Conservation (phyloP, 169 alveolate genomes). For the Plasmodium blacklocki region DNA sequence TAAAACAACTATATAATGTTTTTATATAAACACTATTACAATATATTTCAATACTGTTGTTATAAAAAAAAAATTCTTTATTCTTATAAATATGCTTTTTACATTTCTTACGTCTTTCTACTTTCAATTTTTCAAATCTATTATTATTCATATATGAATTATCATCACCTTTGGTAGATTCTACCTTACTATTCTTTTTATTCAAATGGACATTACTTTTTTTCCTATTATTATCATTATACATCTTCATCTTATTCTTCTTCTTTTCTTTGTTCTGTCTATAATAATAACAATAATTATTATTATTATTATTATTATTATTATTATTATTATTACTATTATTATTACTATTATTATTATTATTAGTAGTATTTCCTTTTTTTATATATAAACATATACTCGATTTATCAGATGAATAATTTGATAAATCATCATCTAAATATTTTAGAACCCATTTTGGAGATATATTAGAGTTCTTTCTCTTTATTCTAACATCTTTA, state of each 20-base stretch:
- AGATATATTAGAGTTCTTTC: not conserved
- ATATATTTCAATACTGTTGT: constrained; percentile 25
- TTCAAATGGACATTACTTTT: too few species aligned
- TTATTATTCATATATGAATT: not conserved
- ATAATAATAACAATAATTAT: not conserved
- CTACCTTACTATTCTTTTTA: too few species aligned
- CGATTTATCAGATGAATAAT: constrained; percentile 31
- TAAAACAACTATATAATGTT: constrained; percentile 67
- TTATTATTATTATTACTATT: not conserved
- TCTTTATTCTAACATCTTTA: constrained; percentile 1
- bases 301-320: too few species aligned
- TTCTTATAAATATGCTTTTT: not conserved
- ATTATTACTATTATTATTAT: not conserved
- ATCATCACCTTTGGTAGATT: too few species aligned
- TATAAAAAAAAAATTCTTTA: constrained; percentile 1
- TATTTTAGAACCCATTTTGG: constrained; percentile 17
- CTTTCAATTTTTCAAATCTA: not conserved
- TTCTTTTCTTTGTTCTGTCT: not conserved
- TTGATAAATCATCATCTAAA: constrained; percentile 16
- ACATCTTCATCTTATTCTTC: not conserved
- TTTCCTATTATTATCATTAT: not conserved
- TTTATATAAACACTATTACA: constrained; percentile 65
- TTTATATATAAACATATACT: constrained; percentile 33
- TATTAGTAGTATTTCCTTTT: not conserved
- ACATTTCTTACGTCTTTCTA: not conserved